Conservation (phyloP, 108 stramenopile species). For the Skeletonema potamos region DNA sequence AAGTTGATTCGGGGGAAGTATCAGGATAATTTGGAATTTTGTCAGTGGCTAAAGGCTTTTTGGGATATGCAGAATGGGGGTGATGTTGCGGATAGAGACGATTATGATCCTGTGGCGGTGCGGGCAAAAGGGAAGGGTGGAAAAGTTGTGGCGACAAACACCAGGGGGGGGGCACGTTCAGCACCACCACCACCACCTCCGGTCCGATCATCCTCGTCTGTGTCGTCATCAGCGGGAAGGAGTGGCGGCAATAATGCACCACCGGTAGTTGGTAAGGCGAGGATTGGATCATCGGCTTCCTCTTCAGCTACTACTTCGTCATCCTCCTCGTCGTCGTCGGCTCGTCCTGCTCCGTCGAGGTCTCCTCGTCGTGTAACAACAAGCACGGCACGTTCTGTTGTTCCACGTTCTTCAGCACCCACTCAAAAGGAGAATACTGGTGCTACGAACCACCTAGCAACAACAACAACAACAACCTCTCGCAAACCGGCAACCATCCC, state of each 20-base stretch:
- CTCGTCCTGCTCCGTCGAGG: constrained; percentile 2
- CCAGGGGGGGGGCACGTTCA: too few relatives aligned
- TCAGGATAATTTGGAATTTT: constrained; percentile 98
- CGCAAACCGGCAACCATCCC: constrained; percentile 9
- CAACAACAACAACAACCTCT: constrained; percentile 1
- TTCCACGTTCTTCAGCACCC: constrained; percentile 7
- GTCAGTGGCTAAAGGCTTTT: constrained; percentile 98
- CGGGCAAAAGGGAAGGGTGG: constrained; percentile 92
- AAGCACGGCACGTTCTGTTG: background rate
- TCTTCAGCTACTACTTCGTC: background rate
- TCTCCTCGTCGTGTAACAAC: background rate
- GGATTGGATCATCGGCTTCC: background rate
- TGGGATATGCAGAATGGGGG: constrained; percentile 68
- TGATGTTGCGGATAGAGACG: constrained; percentile 56
- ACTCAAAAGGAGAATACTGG: constrained; percentile 21
- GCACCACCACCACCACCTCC: too few relatives aligned
- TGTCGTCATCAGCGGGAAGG: background rate
- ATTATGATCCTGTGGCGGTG: constrained; percentile 88
- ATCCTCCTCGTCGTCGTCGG: background rate
- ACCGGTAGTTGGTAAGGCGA: background rate
- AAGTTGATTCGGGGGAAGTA: constrained; percentile 91
- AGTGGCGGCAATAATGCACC: background rate
- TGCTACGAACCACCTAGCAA: background rate
- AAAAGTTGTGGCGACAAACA: constrained; percentile 27
- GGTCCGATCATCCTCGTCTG: background rate